phyloP scores from a whole-genome alignment of 2,329 filamentous ascomycete genomes.

The Xylariaceae sp. region DNA sequence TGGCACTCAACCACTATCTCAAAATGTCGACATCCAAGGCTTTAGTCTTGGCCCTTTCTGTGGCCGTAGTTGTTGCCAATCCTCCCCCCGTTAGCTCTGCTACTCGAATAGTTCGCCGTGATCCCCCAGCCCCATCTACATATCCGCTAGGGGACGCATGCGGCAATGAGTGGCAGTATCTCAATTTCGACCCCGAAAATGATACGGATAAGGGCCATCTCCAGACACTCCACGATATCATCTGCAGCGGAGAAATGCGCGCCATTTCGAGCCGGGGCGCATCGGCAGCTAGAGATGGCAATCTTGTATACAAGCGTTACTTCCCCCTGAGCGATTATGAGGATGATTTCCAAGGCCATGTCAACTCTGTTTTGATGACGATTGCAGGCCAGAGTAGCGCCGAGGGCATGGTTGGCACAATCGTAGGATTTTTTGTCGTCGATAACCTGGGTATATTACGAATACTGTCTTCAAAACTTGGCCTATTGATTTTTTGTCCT shows the following conservation, averaged over 20 bases:
- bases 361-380: neutral
- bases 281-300: neutral
- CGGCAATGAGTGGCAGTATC: slow-evolving; percentile 7
- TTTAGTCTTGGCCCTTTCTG: neutral
- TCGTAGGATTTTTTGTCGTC: slow-evolving; percentile 6
- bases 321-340: neutral
- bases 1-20: neutral
- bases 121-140: neutral
- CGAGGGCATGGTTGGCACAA: neutral
- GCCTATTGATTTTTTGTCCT: neutral
- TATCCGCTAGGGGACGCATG: slow-evolving; percentile 4
- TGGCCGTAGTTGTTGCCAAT: neutral
- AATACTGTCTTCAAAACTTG: neutral
- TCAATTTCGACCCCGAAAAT: neutral
- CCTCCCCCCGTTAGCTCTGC: neutral
- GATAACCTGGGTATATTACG: neutral
- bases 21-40: neutral
- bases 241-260: neutral
- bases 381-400: neutral
- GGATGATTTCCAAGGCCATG: slow-evolving; percentile 2
- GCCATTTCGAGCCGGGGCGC: neutral
- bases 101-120: neutral
- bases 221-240: slow-evolving; percentile 6
- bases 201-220: neutral
- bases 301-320: slow-evolving; percentile 5